Conservation (phyloP, 345 rosid species). For the Aquilaria malaccensis region DNA sequence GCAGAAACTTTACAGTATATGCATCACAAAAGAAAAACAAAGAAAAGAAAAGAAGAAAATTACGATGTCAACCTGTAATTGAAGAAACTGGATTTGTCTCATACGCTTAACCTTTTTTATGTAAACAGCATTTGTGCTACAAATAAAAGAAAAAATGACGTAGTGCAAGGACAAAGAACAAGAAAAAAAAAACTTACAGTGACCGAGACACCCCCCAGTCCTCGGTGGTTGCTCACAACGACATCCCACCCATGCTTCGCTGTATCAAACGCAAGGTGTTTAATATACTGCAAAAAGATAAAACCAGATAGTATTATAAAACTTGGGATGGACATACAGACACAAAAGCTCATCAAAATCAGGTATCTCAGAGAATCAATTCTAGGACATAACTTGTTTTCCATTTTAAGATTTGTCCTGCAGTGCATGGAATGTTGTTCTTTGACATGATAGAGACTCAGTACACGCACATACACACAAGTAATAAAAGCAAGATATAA, state of each 20-base stretch:
- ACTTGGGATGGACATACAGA: no score
- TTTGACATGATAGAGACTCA: no score
- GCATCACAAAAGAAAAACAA: background rate
- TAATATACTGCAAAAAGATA: conserved; percentile 51
- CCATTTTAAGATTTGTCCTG: no score
- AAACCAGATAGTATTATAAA: background rate
- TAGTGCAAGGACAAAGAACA: background rate
- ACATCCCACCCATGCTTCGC: conserved; percentile 78
- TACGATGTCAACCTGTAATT: background rate
- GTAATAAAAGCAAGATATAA: no score
- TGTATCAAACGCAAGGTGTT: conserved; percentile 56
- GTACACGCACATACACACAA: no score
- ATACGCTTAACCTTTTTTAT: no score
- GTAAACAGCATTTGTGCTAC: background rate
- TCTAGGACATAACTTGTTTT: no score
- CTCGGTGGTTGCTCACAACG: conserved; percentile 87
- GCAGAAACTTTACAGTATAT: background rate
- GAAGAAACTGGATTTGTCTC: no score
- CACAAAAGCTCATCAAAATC: no score
- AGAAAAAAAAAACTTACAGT: conserved; percentile 51
- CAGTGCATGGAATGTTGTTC: no score
- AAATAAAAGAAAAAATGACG: background rate
- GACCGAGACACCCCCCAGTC: conserved; percentile 82
- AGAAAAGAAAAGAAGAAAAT: background rate
- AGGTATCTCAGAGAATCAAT: no score